These are phyloP conservation scores for Boletellus ananas DNA, from an alignment of 768 basidiomycete genomes.

Conservation along the genomic window DNA sequence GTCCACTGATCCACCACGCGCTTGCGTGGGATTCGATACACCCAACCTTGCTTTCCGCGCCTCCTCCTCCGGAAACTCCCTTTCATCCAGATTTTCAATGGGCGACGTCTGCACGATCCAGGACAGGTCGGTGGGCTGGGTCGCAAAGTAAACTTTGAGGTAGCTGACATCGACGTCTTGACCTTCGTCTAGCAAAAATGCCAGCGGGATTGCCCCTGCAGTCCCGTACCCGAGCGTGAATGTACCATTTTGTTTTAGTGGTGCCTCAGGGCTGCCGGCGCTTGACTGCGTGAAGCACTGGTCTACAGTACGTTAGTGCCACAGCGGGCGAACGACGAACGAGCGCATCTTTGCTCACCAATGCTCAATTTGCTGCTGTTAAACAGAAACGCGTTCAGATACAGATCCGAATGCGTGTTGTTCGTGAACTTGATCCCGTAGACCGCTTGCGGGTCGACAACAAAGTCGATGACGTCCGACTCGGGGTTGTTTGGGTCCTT, in stretches of 20 bases:
- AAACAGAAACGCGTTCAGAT: constrained; percentile 41
- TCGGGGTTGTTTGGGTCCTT: background rate
- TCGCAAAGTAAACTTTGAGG: constrained; percentile 43
- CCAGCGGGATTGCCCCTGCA: constrained; percentile 12
- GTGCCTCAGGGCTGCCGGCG: constrained; percentile 1
- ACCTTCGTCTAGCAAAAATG: constrained; percentile 13
- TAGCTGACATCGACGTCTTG: constrained; percentile 39
- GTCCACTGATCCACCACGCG: background rate
- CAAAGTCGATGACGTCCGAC: constrained; percentile 15
- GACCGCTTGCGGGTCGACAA: constrained; percentile 18
- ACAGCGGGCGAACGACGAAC: too few relatives aligned
- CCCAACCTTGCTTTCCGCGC: constrained; percentile 1
- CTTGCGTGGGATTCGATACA: background rate
- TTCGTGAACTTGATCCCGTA: constrained; percentile 32
- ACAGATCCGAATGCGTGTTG: constrained; percentile 20
- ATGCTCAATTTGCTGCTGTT: constrained; percentile 39
- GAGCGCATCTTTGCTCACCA: constrained; percentile 15
- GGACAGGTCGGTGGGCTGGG: constrained; percentile 32
- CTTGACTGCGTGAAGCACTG: constrained; percentile 7
- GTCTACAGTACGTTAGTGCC: background rate
- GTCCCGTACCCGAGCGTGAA: constrained; percentile 42
- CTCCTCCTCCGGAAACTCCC: background rate
- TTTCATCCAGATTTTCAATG: constrained; percentile 12
- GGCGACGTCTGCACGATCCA: constrained; percentile 34
- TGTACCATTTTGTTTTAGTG: constrained; percentile 1